Evolutionary conservation across 2,329 filamentous ascomycete species (phyloP), one percentile per base, ranked within the genome.

Genomic region (Aspergillus sp.): DNA sequence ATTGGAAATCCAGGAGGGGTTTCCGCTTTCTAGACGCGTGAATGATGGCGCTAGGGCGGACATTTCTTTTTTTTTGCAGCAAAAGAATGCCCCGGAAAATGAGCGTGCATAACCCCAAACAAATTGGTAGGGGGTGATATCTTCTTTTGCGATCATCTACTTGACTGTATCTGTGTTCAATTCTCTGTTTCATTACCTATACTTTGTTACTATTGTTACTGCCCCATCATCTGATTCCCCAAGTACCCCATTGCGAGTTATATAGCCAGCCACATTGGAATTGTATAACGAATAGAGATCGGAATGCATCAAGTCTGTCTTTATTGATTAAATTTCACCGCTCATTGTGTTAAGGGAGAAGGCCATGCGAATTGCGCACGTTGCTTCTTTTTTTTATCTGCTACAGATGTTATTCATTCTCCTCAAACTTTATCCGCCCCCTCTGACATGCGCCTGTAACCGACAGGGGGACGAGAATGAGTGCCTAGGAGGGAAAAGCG

Each of bases 21-120:
- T 9, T 38, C 61, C 56, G 56, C 58, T 60, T 59, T 21, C 28
- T 55, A 57, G 41, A 38, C 49, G 63, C 58, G 50, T 55, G n/a
- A 52, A 50, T 36, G 41, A 58, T 21, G 56, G 45, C 57, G 56
- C 53, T 58, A 61, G 19, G 39, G 54, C 25, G 38, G 36, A 38
- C 5, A 39, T 32, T 58, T 50, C 15, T 15, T 32, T 32, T 32
- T 32, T 6, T 8, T 32, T 32, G n/a, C 32, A 47, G 30, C 19
- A 51, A 41, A 53, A 19, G 15, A 45, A 43, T 55, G 41, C 17
- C 36, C 19, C 39, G 41, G 8, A 47, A 48, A 30, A 21, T 28
- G 8, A 28, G 38, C 30, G 10, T 50, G 47, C 30, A 19, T 50
- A 23, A 19, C 47, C 47, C 25, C 47, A 50, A 32, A 50, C n/a